Evolutionary conservation across 106 monocot species (phyloP).

Genomic region (Acorus calamus): DNA sequence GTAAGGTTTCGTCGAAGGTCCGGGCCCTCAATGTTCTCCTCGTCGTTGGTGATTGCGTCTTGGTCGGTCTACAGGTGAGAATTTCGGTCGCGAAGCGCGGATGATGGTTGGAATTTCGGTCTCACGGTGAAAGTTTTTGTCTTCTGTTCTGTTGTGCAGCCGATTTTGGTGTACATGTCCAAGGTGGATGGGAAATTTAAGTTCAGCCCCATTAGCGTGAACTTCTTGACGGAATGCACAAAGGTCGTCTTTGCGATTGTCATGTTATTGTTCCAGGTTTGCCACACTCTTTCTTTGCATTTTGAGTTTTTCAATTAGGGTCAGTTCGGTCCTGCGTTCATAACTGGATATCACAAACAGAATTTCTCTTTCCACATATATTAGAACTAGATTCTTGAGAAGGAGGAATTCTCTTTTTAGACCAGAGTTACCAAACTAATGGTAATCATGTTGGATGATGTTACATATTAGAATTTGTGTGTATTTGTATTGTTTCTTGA

Average conservation of each 20-base stretch:
- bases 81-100: too few relatives aligned
- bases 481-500: too few relatives aligned
- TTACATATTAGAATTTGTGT: too few relatives aligned
- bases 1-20: constrained; percentile 43
- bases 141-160: constrained; percentile 37
- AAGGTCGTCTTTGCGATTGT: constrained; percentile 71
- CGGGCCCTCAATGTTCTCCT: constrained; percentile 65
- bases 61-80: constrained; percentile 85
- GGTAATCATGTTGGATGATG: too few relatives aligned
- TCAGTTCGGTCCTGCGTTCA: too few relatives aligned
- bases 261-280: constrained; percentile 83
- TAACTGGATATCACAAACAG: too few relatives aligned
- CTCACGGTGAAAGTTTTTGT: neutral
- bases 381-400: too few relatives aligned
- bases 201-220: constrained; percentile 85
- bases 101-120: neutral
- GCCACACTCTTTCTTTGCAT: neutral
- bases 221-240: constrained; percentile 72
- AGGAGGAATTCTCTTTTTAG: too few relatives aligned
- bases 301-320: too few relatives aligned
- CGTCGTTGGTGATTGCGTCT: constrained; percentile 74
- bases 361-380: too few relatives aligned
- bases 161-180: constrained; percentile 79
- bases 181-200: constrained; percentile 86
- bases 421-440: too few relatives aligned